Base-by-base conservation (phyloP, 352 stramenopile genomes). In the Phytophthora fragariaefolia region DNA sequence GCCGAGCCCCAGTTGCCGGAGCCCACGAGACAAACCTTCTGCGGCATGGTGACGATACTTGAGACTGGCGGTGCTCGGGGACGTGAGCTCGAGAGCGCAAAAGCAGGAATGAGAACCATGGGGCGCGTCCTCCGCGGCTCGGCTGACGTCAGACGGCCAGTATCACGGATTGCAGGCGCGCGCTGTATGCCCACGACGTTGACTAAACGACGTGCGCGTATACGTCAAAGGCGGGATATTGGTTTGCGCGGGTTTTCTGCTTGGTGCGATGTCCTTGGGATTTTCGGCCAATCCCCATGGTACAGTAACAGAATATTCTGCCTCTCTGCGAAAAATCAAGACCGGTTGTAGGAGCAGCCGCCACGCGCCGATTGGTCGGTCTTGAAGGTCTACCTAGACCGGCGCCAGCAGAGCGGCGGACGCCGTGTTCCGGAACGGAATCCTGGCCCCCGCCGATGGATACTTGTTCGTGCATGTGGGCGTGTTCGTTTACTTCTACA, bases 1-100 rank as follows among this genome's bases (percentile, higher is more conserved):
- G 85, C 83, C 32, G 83, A 92, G 62, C 83, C 85, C 85, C 85
- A 94, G 74, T 94, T 94, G 52, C 85, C 85, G 15, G 85, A 94
- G 52, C 85, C 85, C 3, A 93, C 80, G 67, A 93, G 82, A 65
- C 80, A 89, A 26, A 93, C 82, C 63, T 93, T 93, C 57, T 83
- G 79, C 3, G 76, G 64, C 73, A 86, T 87, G 18, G 50, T 66
- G 3, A 27, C 17, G 47, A 38, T 20, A 15, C 38, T 46, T 18
- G 22, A 36, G 32, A 45, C 22, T 24, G 45, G n/a, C 36, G 45
- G 6, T 26, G 23, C 34, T 42, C 17, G 45, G 5, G 7, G 23
- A 2, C 23, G 34, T 74, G 53, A 8, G 42, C 32, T 17, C n/a
- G 60, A 55, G 46, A 52, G 20, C 20, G 67, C 67, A 64, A 75